phyloP scores from a whole-genome alignment of 257 asterid genomes.

The Lycium barbarum region DNA sequence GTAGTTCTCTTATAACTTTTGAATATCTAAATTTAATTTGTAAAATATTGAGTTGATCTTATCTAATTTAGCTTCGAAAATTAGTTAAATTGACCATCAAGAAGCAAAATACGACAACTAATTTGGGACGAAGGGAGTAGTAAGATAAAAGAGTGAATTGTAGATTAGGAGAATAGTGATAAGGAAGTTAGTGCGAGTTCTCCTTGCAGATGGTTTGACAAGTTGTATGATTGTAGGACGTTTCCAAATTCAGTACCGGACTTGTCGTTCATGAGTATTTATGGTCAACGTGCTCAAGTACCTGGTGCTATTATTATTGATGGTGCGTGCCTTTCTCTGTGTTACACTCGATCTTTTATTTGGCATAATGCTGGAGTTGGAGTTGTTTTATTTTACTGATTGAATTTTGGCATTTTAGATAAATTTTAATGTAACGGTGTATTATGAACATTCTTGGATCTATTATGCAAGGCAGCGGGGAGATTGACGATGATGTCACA shows the following conservation, averaged over 20 bases:
- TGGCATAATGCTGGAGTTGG: background rate
- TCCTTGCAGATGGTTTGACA: background rate
- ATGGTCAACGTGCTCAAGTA: constrained; percentile 78
- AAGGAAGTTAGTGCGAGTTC: background rate
- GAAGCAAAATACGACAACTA: background rate
- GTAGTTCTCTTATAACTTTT: too few species aligned
- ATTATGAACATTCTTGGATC: too few species aligned
- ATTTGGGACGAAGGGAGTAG: background rate
- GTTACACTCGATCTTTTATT: background rate
- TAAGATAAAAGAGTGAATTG: background rate
- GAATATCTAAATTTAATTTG: too few species aligned
- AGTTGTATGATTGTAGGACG: constrained; percentile 54
- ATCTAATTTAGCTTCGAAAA: background rate
- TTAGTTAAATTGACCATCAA: background rate
- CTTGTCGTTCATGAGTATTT: constrained; percentile 81
- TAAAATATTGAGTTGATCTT: background rate
- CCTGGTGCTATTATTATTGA: constrained; percentile 93
- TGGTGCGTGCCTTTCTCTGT: constrained; percentile 52
- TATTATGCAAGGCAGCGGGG: too few species aligned
- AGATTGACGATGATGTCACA: too few species aligned
- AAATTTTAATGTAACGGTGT: background rate
- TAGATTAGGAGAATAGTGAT: background rate
- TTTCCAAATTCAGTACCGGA: constrained; percentile 76
- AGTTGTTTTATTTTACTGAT: background rate
- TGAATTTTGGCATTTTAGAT: background rate